These are phyloP conservation scores for Fusarium secorum DNA, from an alignment of 2,329 filamentous ascomycete species.

Conservation along the genomic window DNA sequence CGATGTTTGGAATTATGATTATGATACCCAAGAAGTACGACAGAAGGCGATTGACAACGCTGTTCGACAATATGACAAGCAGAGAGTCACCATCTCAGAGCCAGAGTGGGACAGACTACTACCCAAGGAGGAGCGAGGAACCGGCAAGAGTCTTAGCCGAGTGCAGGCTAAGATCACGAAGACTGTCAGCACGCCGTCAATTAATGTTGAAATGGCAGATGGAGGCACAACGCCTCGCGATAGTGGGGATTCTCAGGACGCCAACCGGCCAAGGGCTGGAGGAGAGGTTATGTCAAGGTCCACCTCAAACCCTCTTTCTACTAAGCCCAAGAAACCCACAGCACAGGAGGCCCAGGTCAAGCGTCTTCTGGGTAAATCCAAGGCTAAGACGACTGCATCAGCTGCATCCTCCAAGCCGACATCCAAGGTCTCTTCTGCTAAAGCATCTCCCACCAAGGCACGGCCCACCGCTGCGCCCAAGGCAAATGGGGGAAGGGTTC, in stretches of 20 bases:
- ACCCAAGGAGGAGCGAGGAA: slow-evolving; percentile 63
- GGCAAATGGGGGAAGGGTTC: slow-evolving; percentile 53
- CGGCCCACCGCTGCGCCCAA: slow-evolving; percentile 43
- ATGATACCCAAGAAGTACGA: slow-evolving; percentile 61
- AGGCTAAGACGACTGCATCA: slow-evolving; percentile 46
- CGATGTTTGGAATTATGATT: slow-evolving; percentile 69
- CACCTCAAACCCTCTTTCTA: slow-evolving; percentile 58
- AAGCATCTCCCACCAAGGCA: slow-evolving; percentile 53
- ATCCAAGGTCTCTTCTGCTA: slow-evolving; percentile 50
- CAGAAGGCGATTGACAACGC: slow-evolving; percentile 69
- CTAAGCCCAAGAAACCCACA: slow-evolving; percentile 65
- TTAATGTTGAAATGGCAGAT: slow-evolving; percentile 60
- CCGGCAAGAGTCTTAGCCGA: slow-evolving; percentile 67
- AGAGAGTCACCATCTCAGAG: slow-evolving; percentile 63
- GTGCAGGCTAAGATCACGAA: slow-evolving; percentile 67
- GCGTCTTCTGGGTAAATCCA: slow-evolving; percentile 54
- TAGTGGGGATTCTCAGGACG: slow-evolving; percentile 43
- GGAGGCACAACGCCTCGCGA: slow-evolving; percentile 54
- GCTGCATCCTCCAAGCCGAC: slow-evolving; percentile 46
- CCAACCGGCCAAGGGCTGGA: slow-evolving; percentile 44
- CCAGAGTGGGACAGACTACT: slow-evolving; percentile 69
- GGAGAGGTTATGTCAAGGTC: slow-evolving; percentile 59
- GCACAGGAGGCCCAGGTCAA: slow-evolving; percentile 65
- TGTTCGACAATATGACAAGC: slow-evolving; percentile 65
- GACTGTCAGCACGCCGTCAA: slow-evolving; percentile 56